Conservation (phyloP, 768 basidiomycete species). For the Kockovaella imperatae region DNA sequence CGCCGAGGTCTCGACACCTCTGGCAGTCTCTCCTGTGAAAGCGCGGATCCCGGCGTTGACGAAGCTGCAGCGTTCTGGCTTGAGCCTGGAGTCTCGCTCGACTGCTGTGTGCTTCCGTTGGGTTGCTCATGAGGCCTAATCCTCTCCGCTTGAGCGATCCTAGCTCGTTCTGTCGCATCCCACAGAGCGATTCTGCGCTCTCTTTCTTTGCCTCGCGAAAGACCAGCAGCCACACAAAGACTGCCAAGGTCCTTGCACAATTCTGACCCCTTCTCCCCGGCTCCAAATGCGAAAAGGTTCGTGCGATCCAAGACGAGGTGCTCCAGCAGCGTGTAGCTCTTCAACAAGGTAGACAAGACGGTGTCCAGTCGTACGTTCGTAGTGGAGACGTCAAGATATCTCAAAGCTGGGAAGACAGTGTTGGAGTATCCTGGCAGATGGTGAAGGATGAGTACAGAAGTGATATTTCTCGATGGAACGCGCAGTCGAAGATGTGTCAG, state of each 20-base stretch:
- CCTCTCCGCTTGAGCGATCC: slow-evolving; percentile 19
- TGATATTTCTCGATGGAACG: slow-evolving; percentile 54
- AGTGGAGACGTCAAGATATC: slow-evolving; percentile 64
- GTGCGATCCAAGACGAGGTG: slow-evolving; percentile 69
- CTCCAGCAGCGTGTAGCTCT: slow-evolving; percentile 51
- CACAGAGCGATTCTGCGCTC: slow-evolving; percentile 51
- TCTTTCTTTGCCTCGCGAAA: slow-evolving; percentile 57
- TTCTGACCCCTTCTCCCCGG: slow-evolving; percentile 50
- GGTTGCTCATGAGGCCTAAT: neutral
- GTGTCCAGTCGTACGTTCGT: slow-evolving; percentile 51
- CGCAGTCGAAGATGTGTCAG: slow-evolving; percentile 60
- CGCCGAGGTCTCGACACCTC: slow-evolving; percentile 24
- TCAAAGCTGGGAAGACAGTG: slow-evolving; percentile 50
- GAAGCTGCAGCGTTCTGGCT: neutral
- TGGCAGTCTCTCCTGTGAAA: slow-evolving; percentile 10
- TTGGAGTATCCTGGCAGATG: neutral
- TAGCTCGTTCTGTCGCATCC: slow-evolving; percentile 30
- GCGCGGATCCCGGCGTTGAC: slow-evolving; percentile 1
- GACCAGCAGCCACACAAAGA: slow-evolving; percentile 56
- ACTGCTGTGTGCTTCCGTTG: slow-evolving; percentile 3
- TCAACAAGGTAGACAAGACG: slow-evolving; percentile 48
- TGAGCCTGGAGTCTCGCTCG: neutral
- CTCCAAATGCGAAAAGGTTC: slow-evolving; percentile 51
- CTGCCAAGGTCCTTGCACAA: slow-evolving; percentile 60
- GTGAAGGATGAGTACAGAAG: slow-evolving; percentile 27